Conservation (phyloP, 31 red algal genomes). For the Porphyra umbilicalis region DNA sequence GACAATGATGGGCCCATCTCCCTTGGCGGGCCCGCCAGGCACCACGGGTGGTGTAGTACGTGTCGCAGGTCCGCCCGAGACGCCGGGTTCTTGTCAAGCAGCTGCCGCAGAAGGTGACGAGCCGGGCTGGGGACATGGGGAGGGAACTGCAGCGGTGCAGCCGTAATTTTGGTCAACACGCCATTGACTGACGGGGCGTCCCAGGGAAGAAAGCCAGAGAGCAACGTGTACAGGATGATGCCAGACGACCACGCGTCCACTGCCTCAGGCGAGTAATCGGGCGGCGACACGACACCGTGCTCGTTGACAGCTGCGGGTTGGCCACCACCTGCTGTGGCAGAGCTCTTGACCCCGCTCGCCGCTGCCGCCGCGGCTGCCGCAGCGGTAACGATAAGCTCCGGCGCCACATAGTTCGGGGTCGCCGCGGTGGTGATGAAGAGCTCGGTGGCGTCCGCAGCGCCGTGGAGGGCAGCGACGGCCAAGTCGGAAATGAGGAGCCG, state of each 20-base stretch:
- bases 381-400: constrained; percentile 76
- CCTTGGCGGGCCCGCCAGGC: constrained; percentile 15
- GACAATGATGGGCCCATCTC: not conserved
- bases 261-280: constrained; percentile 69
- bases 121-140: constrained; percentile 34
- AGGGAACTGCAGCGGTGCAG: constrained; percentile 52
- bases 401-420: constrained; percentile 86
- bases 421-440: constrained; percentile 79
- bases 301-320: too few relatives aligned
- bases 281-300: not conserved
- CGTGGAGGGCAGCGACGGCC: constrained; percentile 73
- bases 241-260: constrained; percentile 93
- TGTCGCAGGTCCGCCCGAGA: constrained; percentile 53
- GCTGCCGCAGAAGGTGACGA: constrained; percentile 48
- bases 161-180: constrained; percentile 62
- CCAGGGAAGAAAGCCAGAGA: constrained; percentile 79
- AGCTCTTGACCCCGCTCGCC: constrained; percentile 39
- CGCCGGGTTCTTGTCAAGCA: constrained; percentile 79
- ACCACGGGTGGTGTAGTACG: constrained; percentile 82
- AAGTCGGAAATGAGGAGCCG: constrained; percentile 87
- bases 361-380: constrained; percentile 54
- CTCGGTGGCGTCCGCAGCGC: constrained; percentile 37
- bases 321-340: too few relatives aligned
- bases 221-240: constrained; percentile 86
- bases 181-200: constrained; percentile 70